These are phyloP conservation scores for Ustulina deusta DNA, from an alignment of 2,329 filamentous ascomycete genomes.

Conservation along the genomic window DNA sequence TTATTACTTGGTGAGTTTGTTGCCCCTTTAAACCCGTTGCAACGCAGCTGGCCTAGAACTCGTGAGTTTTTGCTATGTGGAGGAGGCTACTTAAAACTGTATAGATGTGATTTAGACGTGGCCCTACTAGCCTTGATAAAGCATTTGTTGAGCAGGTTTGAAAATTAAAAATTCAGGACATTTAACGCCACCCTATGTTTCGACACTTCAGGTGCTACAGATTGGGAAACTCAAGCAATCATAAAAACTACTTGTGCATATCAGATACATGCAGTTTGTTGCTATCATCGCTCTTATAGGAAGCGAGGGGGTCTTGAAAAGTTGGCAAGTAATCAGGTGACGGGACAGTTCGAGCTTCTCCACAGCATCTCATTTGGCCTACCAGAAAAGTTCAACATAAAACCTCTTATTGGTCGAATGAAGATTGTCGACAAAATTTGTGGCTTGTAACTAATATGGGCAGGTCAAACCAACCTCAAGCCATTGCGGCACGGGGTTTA, in stretches of 20 bases:
- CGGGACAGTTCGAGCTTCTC: background rate
- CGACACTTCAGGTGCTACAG: background rate
- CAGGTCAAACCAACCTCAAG: conserved; percentile 29
- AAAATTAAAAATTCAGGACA: background rate
- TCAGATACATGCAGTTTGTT: background rate
- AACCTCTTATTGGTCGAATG: conserved; percentile 19
- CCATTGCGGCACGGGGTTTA: conserved; percentile 14
- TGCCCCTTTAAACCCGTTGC: background rate
- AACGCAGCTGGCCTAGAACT: background rate
- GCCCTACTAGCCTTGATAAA: background rate
- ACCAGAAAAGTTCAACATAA: background rate
- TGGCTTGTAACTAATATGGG: conserved; percentile 25
- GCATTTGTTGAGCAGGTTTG: too few relatives aligned
- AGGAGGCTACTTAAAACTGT: background rate
- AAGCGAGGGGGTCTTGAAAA: background rate
- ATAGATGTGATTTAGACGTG: background rate
- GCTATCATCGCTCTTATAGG: background rate
- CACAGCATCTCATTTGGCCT: conserved; percentile 11
- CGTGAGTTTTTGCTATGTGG: background rate
- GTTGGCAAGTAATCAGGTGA: background rate
- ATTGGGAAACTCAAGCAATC: background rate
- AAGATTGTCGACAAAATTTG: conserved; percentile 7
- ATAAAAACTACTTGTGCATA: background rate
- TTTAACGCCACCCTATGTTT: background rate
- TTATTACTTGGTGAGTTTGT: background rate